Percentiles rank a stretch among this genome's conserved stretches.
phyloP scores from a whole-genome alignment of 495 filamentous ascomycete genomes.

The Friedmanniomyces endolithicus region DNA sequence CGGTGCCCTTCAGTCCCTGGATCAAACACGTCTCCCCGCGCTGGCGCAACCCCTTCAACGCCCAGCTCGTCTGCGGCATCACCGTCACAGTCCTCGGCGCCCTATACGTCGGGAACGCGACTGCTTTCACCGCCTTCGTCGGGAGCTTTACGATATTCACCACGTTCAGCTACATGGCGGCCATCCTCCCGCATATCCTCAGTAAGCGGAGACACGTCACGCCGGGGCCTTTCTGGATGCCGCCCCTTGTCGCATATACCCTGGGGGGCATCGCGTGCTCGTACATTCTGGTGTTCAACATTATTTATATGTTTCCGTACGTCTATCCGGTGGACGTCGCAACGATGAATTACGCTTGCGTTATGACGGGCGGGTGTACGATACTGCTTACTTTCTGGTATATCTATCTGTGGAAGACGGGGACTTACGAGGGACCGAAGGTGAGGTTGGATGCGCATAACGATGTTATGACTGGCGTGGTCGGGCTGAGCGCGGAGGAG shows the following conservation, averaged over 20 bases:
- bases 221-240: constrained; percentile 58
- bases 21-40: constrained; percentile 37
- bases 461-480: constrained; percentile 9
- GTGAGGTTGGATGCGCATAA: constrained; percentile 6
- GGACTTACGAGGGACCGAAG: constrained; percentile 11
- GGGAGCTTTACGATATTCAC: constrained; percentile 64
- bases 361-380: constrained; percentile 48
- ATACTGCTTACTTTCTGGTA: constrained; percentile 25
- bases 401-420: constrained; percentile 5
- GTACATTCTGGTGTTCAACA: constrained; percentile 55
- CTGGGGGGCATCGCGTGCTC: constrained; percentile 47
- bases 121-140: constrained; percentile 65
- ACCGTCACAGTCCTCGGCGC: constrained; percentile 54
- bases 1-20: constrained; percentile 38
- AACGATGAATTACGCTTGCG: constrained; percentile 62
- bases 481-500: constrained; percentile 4
- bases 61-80: constrained; percentile 49
- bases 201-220: constrained; percentile 50
- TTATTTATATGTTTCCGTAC: constrained; percentile 45
- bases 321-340: constrained; percentile 40
- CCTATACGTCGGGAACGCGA: constrained; percentile 58
- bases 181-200: constrained; percentile 61
- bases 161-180: constrained; percentile 58
- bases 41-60: constrained; percentile 53
- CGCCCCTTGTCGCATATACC: constrained; percentile 37